These are phyloP conservation scores for Eimeria zaria DNA, from an alignment of 169 alveolate species.

Conservation along the genomic window DNA sequence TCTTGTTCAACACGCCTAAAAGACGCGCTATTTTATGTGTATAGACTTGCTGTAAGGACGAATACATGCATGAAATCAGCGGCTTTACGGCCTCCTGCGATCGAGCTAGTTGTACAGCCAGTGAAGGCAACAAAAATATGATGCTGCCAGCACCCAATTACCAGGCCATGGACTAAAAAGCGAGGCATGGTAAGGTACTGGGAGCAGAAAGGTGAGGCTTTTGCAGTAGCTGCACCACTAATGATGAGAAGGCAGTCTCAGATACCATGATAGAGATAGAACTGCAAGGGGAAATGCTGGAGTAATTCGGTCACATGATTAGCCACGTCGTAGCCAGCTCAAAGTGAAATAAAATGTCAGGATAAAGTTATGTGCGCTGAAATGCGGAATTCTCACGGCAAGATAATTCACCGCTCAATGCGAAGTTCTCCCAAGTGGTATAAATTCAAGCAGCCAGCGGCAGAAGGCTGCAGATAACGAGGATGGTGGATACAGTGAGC, in stretches of 20 bases:
- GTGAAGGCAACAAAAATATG: background rate
- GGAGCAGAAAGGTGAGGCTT: background rate
- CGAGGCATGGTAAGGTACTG: background rate
- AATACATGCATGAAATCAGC: background rate
- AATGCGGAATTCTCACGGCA: background rate
- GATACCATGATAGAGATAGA: background rate
- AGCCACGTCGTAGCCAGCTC: background rate
- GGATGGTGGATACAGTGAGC: background rate
- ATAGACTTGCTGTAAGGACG: too few species aligned
- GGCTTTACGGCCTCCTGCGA: background rate
- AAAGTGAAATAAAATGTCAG: background rate
- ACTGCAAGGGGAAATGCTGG: background rate
- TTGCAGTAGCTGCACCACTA: background rate
- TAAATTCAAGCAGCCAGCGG: background rate
- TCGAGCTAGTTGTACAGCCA: background rate
- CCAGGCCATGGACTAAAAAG: too few species aligned
- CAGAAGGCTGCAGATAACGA: background rate
- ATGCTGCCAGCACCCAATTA: background rate
- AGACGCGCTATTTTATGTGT: too few species aligned
- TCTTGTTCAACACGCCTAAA: too few species aligned
- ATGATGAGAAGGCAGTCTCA: too few species aligned
- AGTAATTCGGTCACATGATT: background rate
- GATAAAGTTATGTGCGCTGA: background rate
- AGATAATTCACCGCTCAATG: background rate
- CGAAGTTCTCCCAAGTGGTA: background rate